Evolutionary conservation across 768 basidiomycete species (phyloP), one percentile per base, ranked within the genome.

Genomic region (Termitomyces sp.): DNA sequence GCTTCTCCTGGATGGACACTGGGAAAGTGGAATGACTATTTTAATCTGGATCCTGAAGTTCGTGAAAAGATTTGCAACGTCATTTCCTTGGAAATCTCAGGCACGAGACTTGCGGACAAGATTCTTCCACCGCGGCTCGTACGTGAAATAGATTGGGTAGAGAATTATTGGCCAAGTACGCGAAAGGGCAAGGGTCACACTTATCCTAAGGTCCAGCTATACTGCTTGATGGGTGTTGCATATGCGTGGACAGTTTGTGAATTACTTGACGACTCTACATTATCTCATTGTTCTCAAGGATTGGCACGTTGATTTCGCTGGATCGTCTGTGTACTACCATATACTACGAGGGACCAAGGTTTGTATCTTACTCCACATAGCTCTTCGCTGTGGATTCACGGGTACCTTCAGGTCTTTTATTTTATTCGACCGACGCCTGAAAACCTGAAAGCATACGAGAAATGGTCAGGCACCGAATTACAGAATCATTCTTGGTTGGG

Each of bases 221-320:
- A 99, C 70, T 98, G 96, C 67, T 76, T 99, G 58, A 99, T 99
- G 97, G 92, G 93, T 36, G 94, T 96, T 22, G 87, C 85, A 8
- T 83, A 86, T 24, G 92, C 93, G 33, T 98, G 95, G 93, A 99
- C 96, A 61, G 95, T 94, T 64, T 68, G 87, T 76, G 5, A 12
- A n/a, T 57, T 59, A 59, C 6, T 20, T 30, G 15, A 54, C 6
- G 13, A 56, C 45, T 7, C 55, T 33, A 54, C 13, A 13, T 57
- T 2, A 13, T 36, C 47, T 58, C 37, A 60, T 45, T 52, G 18
- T 41, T 6, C 33, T n/a, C 20, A 67, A 95, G 94, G 96, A 98
- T 68, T 98, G 95, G 97, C 96, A 99, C 67, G 79, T 98, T 60
- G 97, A 99, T 74, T 98, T 99, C 69, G 96, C 96, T 22, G 97